Base-by-base conservation (phyloP, 306 rosid genomes). In the Trifolium subterraneum region DNA sequence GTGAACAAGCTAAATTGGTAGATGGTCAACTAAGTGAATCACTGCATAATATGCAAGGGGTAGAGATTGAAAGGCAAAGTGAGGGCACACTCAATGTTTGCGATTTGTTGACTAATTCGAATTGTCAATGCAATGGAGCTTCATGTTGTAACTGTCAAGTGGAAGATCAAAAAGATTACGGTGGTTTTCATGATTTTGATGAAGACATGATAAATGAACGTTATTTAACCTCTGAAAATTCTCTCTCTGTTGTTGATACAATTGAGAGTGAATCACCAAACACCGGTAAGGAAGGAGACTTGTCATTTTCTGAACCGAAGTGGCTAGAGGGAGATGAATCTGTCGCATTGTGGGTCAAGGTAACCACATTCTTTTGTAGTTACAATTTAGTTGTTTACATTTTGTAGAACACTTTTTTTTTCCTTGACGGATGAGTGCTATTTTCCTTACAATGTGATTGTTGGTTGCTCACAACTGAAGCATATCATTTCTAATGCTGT, bases 291-390 rank as follows among this genome's bases (percentile, higher is more conserved):
- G 91, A 88, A 50, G 92, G 89, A 68, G 97, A 93, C 73, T 72
- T 85, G 72, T 79, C 89, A 71, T 84, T 80, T 74, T 76, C 88
- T 8, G 95, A 89, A 78, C 92, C 99, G 29, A 75, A 83, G 33
- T 95, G 97, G 99, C 84, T 95, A 48, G 90, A 95, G 76, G 90
- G 92, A 50, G 98, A 92, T 76, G 93, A 62, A 80, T 85, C 99
- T 61, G 82, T 92, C 72, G 98, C 99, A 64, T 64, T 95, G 84
- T 95, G 99, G 99, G 97, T 92, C 70, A 95, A 92, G 99, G 99
- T 94, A 87, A 44, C 68, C 75, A 51, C 68, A 65, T 79, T 68
- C 19, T 41, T 80, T 10, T 63, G 20, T 25, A 63, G 22, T 64
- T 23, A 65, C 33, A 71, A 71, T 70, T 52, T 77, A 51, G 64